phyloP scores from a whole-genome alignment of 1,139 yeast species.

The Yamadazyma diddensiae region DNA sequence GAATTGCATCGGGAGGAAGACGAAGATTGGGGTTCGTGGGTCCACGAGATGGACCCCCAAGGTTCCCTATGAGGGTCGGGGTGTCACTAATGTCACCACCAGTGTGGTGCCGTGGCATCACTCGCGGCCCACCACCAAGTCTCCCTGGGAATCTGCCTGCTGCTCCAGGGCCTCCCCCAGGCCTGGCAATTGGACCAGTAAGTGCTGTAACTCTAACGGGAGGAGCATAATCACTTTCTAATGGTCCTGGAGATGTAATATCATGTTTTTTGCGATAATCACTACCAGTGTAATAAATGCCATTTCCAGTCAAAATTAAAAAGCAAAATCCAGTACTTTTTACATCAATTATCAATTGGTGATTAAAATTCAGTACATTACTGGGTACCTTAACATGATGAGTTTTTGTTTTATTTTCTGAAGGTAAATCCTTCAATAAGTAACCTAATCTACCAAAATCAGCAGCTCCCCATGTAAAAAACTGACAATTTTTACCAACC shows the following conservation, averaged over 20 bases:
- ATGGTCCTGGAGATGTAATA: constrained; percentile 21
- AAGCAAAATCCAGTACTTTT: constrained; percentile 71
- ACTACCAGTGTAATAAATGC: constrained; percentile 54
- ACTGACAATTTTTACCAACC: constrained; percentile 31
- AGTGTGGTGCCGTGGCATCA: not conserved
- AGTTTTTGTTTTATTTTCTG: constrained; percentile 23
- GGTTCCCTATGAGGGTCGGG: not conserved
- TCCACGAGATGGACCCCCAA: constrained; percentile 2
- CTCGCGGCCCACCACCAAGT: not conserved
- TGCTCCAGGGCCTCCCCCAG: not conserved
- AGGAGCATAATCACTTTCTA: constrained; percentile 5
- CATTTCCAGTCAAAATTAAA: constrained; percentile 53
- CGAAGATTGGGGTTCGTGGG: constrained; percentile 19
- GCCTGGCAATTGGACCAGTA: not conserved
- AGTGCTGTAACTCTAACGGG: not conserved
- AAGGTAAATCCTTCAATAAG: constrained; percentile 26
- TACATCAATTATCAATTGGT: constrained; percentile 48
- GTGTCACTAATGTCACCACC: not conserved
- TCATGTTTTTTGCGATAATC: constrained; percentile 36
- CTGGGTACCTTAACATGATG: constrained; percentile 43
- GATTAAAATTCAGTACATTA: constrained; percentile 28
- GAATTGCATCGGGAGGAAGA: constrained; percentile 20
- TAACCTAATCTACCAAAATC: constrained; percentile 59
- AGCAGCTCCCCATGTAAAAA: constrained; percentile 66
- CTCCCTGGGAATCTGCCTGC: too few relatives aligned